phyloP scores from a whole-genome alignment of 257 asterid genomes.

The Salvia rosmarinus region DNA sequence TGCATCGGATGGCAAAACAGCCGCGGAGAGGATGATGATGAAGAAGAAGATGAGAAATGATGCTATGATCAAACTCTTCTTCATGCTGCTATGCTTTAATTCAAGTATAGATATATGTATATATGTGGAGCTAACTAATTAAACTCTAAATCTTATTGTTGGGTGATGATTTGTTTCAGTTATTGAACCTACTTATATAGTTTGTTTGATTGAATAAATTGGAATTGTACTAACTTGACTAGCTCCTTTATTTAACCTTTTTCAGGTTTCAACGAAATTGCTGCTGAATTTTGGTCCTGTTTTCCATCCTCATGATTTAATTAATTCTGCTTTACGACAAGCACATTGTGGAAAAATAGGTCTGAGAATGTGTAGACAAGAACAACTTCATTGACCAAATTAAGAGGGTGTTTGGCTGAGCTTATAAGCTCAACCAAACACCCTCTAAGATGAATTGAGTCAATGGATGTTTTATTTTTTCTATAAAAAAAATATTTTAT shows the following conservation, averaged over 20 bases:
- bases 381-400: neutral
- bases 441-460: neutral
- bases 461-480: too few relatives aligned
- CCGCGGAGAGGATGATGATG: neutral
- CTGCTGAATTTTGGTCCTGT: neutral
- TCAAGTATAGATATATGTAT: too few relatives aligned
- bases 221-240: neutral
- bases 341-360: neutral
- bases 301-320: neutral
- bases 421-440: too few relatives aligned
- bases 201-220: neutral
- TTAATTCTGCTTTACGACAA: neutral
- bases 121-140: too few relatives aligned
- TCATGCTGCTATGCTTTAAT: neutral
- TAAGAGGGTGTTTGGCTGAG: too few relatives aligned
- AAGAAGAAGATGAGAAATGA: neutral
- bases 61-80: slow-evolving; percentile 1
- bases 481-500: too few relatives aligned
- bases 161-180: too few relatives aligned
- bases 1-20: neutral
- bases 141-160: neutral
- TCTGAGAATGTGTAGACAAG: neutral
- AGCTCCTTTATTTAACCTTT: neutral
- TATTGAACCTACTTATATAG: too few relatives aligned
- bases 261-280: neutral